Evolutionary conservation across 345 rosid species (phyloP).

Genomic region (Dipteronia sinensis): DNA sequence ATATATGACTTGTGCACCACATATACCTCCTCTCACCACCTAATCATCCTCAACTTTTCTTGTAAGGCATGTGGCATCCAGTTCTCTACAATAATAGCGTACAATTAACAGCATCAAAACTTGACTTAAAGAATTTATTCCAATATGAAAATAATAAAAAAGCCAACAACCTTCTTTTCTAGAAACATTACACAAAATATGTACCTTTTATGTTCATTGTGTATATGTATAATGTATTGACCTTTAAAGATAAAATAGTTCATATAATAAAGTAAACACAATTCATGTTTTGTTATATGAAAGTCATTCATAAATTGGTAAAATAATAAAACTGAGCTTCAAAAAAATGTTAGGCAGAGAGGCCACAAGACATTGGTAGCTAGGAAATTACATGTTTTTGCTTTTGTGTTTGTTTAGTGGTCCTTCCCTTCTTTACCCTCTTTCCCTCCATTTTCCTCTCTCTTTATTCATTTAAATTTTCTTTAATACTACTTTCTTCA

Average conservation of each 20-base stretch:
- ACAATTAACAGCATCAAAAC: no score
- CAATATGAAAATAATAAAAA: no score
- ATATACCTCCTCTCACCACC: slow-evolving; percentile 9
- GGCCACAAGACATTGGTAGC: neutral
- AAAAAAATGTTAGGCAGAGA: no score
- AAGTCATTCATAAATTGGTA: no score
- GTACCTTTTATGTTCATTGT: neutral
- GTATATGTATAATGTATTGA: neutral
- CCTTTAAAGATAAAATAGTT: no score
- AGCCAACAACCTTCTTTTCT: neutral
- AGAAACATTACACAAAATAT: neutral
- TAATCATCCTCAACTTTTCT: slow-evolving; percentile 18
- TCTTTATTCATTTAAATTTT: slow-evolving; percentile 1
- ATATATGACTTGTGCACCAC: slow-evolving; percentile 14
- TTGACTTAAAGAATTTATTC: neutral
- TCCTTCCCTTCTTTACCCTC: neutral
- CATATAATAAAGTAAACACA: no score
- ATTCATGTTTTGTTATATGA: no score
- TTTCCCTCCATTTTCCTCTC: neutral
- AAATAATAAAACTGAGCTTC: no score
- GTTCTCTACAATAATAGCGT: neutral
- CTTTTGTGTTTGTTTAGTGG: neutral
- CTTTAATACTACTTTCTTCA: neutral
- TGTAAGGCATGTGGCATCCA: slow-evolving; percentile 1
- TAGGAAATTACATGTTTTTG: neutral